A percentile compares a stretch with the other conserved stretches of the same genome.
These are phyloP conservation scores for Schwanniomyces yamadae DNA, from an alignment of 805 yeast genomes.

Conservation along the genomic window DNA sequence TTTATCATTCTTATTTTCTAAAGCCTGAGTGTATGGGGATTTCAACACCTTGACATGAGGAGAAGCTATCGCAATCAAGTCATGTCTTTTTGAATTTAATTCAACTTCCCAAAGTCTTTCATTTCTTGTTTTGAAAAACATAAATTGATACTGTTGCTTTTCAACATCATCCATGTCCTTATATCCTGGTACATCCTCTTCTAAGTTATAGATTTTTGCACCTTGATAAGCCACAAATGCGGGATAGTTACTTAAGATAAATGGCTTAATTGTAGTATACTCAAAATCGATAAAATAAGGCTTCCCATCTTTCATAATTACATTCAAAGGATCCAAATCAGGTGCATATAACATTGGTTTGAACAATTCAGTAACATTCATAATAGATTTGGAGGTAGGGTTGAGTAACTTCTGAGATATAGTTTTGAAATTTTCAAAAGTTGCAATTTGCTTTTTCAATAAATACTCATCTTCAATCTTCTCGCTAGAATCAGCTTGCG, in stretches of 20 bases:
- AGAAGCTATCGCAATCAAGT: slow-evolving; percentile 74
- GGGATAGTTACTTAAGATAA: slow-evolving; percentile 75
- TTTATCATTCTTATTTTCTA: slow-evolving; percentile 54
- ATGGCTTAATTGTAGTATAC: slow-evolving; percentile 76
- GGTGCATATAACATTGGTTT: slow-evolving; percentile 75
- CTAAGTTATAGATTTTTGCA: slow-evolving; percentile 75
- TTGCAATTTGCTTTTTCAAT: slow-evolving; percentile 51
- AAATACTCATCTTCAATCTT: slow-evolving; percentile 41
- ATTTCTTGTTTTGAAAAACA: slow-evolving; percentile 87
- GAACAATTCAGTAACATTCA: slow-evolving; percentile 60
- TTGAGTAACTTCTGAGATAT: slow-evolving; percentile 62
- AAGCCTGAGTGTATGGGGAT: slow-evolving; percentile 59
- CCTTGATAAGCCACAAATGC: slow-evolving; percentile 85
- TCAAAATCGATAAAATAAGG: slow-evolving; percentile 79
- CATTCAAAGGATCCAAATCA: slow-evolving; percentile 90
- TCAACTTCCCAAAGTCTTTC: slow-evolving; percentile 85
- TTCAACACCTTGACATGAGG: slow-evolving; percentile 79
- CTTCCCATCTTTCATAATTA: slow-evolving; percentile 44
- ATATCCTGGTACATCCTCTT: slow-evolving; percentile 72
- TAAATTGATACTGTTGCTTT: slow-evolving; percentile 77
- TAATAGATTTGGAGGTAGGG: slow-evolving; percentile 52
- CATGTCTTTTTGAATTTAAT: slow-evolving; percentile 61
- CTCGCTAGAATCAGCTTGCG: slow-evolving; percentile 53
- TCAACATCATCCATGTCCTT: slow-evolving; percentile 67
- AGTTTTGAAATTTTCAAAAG: slow-evolving; percentile 58